Evolutionary conservation across 495 filamentous ascomycete species (phyloP).

Genomic region (Aspergillus leporis): DNA sequence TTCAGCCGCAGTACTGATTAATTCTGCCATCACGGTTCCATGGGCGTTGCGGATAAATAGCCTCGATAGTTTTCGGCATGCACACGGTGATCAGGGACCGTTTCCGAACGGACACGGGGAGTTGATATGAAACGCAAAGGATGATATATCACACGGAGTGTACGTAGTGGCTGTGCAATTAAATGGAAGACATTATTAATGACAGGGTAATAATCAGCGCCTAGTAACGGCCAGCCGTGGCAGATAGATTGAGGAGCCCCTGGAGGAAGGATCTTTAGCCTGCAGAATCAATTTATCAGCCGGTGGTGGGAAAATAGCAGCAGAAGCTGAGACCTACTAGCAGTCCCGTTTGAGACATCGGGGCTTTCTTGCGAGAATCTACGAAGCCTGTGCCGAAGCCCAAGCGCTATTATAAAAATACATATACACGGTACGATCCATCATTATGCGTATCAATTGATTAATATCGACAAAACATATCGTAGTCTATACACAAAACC

Average conservation of each 20-base stretch:
- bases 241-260: neutral
- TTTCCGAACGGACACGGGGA: neutral
- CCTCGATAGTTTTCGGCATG: neutral
- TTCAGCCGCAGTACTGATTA: neutral
- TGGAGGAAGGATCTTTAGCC: neutral
- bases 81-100: neutral
- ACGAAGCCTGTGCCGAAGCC: neutral
- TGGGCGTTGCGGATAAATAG: slow-evolving; percentile 2
- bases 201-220: neutral
- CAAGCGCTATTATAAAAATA: neutral
- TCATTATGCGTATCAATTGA: slow-evolving; percentile 7
- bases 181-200: neutral
- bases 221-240: neutral
- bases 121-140: neutral
- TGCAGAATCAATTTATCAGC: neutral
- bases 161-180: neutral
- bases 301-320: no score
- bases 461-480: slow-evolving; percentile 10
- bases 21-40: neutral
- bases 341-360: no score
- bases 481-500: slow-evolving; percentile 14
- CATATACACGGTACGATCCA: neutral
- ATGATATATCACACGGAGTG: neutral
- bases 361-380: neutral
- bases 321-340: no score